Evolutionary conservation across 73 alveolate genomes (phyloP).

Genomic region (Paramecium biaurelia): DNA sequence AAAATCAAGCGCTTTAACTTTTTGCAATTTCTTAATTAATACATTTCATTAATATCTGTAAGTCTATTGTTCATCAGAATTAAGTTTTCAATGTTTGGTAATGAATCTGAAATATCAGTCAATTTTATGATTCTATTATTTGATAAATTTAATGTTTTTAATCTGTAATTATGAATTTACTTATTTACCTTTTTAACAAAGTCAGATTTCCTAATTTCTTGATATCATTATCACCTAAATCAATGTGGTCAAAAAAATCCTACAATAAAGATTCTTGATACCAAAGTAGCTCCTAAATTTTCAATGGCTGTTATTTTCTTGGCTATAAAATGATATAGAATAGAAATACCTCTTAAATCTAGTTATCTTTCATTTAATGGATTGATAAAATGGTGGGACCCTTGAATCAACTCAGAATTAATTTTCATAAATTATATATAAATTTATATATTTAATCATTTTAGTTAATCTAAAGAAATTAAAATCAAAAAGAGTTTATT

Average conservation of each 20-base stretch:
- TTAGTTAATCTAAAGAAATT: background rate
- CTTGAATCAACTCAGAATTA: constrained; percentile 57
- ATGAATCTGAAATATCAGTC: constrained; percentile 51
- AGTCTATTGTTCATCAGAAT: constrained; percentile 53
- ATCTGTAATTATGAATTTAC: background rate
- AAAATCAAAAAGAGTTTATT: too few relatives aligned
- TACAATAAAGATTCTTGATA: constrained; percentile 14
- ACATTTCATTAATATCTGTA: constrained; percentile 50
- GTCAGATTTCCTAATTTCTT: constrained; percentile 57
- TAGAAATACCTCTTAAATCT: constrained; percentile 54
- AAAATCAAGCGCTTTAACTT: constrained; percentile 48
- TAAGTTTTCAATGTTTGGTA: constrained; percentile 47
- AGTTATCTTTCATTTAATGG: constrained; percentile 60
- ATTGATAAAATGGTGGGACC: constrained; percentile 51
- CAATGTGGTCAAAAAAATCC: constrained; percentile 63
- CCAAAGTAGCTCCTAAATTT: constrained; percentile 64
- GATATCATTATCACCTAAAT: constrained; percentile 58
- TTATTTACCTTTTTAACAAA: constrained; percentile 29
- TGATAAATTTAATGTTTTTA: constrained; percentile 37
- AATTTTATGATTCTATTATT: constrained; percentile 44
- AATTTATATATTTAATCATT: background rate
- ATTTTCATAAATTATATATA: constrained; percentile 43
- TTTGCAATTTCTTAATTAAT: constrained; percentile 42
- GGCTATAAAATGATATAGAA: background rate
- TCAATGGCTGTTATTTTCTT: constrained; percentile 55